Base-by-base conservation (phyloP, 345 rosid species). In the Passiflora organensis region DNA sequence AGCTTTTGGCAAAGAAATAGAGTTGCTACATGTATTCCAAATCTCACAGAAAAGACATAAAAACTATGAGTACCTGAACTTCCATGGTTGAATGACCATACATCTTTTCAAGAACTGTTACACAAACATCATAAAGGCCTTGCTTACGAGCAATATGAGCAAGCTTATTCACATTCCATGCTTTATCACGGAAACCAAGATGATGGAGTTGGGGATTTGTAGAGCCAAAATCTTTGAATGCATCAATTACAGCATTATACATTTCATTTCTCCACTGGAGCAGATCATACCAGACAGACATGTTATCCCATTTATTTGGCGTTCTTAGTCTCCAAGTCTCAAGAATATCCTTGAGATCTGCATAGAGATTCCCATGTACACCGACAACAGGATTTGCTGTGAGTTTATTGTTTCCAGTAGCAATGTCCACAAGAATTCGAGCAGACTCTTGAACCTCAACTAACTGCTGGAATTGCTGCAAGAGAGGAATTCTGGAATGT, bases 251-350 rank as follows among this genome's bases (percentile, higher is more conserved):
- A 67, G 82, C 81, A 73, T 80, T 93, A 69, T 89, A 93, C 82
- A 86, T 93, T 78, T 93, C 97, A 72, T 93, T 93, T 67, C 99
- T 84, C 99, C 99, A 93, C 55, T 86, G 95, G 58, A 93, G 89
- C 78, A 89, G 77, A 76, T 93, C 99, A 77, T 78, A 89, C 99
- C 96, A 93, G 60, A 82, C 80, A 24, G 99, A 78, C 96, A 89
- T 89, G 67, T 81, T 81, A 83, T 93, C 96, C 96, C 96, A 93
- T 65, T 86, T 91, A 77, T 93, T 93, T 68, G 97, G 99, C 53
- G 89, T 93, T 71, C 99, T 78, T 55, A 89, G 80, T 69, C 99
- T 89, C 99, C 99, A 93, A 51, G 96, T 89, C 78, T 93, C 97
- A 39, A 89, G 89, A 59, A 93, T 93, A 65, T 93, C 99, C 67